A percentile compares a stretch with the other conserved stretches of the same genome.
These are phyloP conservation scores for Fusarium penzigii DNA, from an alignment of 2,329 filamentous ascomycete species.

Conservation along the genomic window DNA sequence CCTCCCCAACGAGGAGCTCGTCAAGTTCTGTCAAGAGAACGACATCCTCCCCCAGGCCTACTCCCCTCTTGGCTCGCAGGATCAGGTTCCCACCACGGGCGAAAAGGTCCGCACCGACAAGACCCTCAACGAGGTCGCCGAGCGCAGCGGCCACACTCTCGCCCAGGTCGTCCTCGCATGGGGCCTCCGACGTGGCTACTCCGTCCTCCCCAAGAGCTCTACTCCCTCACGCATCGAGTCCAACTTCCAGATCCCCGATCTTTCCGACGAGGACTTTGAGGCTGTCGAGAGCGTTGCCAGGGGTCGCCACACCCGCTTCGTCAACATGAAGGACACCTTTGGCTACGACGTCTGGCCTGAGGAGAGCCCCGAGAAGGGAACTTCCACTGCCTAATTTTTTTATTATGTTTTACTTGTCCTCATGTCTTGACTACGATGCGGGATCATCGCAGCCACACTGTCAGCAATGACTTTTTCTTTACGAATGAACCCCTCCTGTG, in stretches of 20 bases:
- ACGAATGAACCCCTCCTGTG: too few relatives aligned
- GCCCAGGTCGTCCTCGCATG: slow-evolving; percentile 57
- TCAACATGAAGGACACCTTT: slow-evolving; percentile 82
- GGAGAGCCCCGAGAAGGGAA: slow-evolving; percentile 39
- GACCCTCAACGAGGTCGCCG: slow-evolving; percentile 51
- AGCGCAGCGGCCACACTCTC: slow-evolving; percentile 51
- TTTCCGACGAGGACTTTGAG: slow-evolving; percentile 58
- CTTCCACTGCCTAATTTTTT: slow-evolving; percentile 11
- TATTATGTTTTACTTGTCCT: too few relatives aligned
- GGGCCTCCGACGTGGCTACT: slow-evolving; percentile 66
- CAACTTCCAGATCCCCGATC: slow-evolving; percentile 26
- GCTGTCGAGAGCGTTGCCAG: slow-evolving; percentile 40
- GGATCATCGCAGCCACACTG: too few relatives aligned
- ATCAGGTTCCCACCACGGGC: slow-evolving; percentile 29
- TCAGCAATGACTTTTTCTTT: too few relatives aligned
- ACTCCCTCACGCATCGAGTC: slow-evolving; percentile 61
- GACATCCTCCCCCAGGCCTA: slow-evolving; percentile 55
- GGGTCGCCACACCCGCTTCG: slow-evolving; percentile 69
- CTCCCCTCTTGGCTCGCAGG: slow-evolving; percentile 63
- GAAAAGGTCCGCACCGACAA: slow-evolving; percentile 36
- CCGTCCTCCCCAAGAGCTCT: slow-evolving; percentile 70
- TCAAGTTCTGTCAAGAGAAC: slow-evolving; percentile 54
- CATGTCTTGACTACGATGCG: too few relatives aligned
- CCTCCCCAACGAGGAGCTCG: slow-evolving; percentile 48
- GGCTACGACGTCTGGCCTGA: slow-evolving; percentile 72